Conservation (phyloP, 148 eudicot genomes). For the Limonium bicolor region DNA sequence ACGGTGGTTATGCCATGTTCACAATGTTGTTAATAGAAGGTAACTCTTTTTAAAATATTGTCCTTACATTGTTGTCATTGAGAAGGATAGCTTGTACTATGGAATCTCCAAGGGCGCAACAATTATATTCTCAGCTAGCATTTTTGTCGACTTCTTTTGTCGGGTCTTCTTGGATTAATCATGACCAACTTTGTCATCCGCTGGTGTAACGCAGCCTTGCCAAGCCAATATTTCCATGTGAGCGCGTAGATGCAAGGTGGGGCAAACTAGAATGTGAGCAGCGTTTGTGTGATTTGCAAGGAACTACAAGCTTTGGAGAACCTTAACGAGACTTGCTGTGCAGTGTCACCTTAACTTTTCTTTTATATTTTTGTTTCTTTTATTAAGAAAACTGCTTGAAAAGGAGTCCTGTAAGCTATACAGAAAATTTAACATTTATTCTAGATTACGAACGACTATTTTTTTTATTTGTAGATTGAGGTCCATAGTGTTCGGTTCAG, state of each 20-base stretch:
- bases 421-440: too few relatives aligned
- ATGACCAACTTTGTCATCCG: too few relatives aligned
- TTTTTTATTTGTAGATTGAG: too few relatives aligned
- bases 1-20: conserved; percentile 74
- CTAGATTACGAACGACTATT: too few relatives aligned
- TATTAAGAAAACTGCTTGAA: too few relatives aligned
- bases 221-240: conserved; percentile 60
- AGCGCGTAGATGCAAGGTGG: conserved; percentile 89
- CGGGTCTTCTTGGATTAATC: neutral
- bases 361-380: too few relatives aligned
- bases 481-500: too few relatives aligned
- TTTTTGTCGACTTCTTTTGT: neutral
- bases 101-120: too few relatives aligned
- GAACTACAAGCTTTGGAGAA: conserved; percentile 23
- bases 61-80: too few relatives aligned
- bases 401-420: too few relatives aligned
- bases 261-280: conserved; percentile 86
- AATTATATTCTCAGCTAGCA: neutral
- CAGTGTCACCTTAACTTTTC: too few relatives aligned
- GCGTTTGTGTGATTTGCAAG: conserved; percentile 74
- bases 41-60: conserved; percentile 9
- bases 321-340: neutral
- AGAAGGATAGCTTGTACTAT: too few relatives aligned
- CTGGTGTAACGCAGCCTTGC: conserved; percentile 35
- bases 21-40: conserved; percentile 94